A percentile compares a stretch with the other conserved stretches of the same genome.
Conservation (phyloP, 2,329 filamentous ascomycete genomes). For the Sclerotinia trifoliorum region DNA sequence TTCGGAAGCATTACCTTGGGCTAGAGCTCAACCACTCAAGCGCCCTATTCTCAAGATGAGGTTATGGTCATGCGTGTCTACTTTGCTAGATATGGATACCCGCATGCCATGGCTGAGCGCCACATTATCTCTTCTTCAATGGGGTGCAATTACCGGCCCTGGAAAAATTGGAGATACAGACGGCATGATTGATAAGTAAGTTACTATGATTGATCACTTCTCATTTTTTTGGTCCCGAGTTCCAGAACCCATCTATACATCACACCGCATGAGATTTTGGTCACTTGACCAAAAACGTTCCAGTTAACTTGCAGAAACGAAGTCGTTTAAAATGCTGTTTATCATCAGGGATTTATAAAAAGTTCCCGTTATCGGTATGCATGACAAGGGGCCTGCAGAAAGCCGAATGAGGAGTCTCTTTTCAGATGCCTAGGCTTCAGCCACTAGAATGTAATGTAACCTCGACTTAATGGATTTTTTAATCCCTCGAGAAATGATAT, state of each 20-base stretch:
- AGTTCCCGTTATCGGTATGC: slow-evolving; percentile 34
- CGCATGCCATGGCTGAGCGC: slow-evolving; percentile 92
- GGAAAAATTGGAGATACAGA: slow-evolving; percentile 72
- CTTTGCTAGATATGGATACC: slow-evolving; percentile 68
- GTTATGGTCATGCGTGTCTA: slow-evolving; percentile 71
- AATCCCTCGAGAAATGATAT: slow-evolving; percentile 7
- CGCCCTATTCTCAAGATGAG: slow-evolving; percentile 66
- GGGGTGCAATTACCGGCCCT: slow-evolving; percentile 69
- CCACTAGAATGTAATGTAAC: slow-evolving; percentile 30
- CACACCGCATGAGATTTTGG: slow-evolving; percentile 25
- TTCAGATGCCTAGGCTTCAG: slow-evolving; percentile 20
- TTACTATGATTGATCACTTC: slow-evolving; percentile 29
- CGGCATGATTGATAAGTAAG: slow-evolving; percentile 83
- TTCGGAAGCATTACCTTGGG: slow-evolving; percentile 25
- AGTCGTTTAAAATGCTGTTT: slow-evolving; percentile 28
- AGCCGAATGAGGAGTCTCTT: slow-evolving; percentile 24
- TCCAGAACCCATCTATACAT: slow-evolving; percentile 17
- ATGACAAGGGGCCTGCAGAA: slow-evolving; percentile 35
- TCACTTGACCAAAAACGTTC: slow-evolving; percentile 52
- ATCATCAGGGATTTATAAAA: slow-evolving; percentile 19
- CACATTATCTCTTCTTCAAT: slow-evolving; percentile 71
- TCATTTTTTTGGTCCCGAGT: slow-evolving; percentile 7
- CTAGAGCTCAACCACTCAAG: slow-evolving; percentile 31
- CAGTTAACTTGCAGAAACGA: slow-evolving; percentile 37
- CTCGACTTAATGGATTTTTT: slow-evolving; percentile 15